Evolutionary conservation across 148 eudicot species (phyloP).

Genomic region (Pouteria glomerata): DNA sequence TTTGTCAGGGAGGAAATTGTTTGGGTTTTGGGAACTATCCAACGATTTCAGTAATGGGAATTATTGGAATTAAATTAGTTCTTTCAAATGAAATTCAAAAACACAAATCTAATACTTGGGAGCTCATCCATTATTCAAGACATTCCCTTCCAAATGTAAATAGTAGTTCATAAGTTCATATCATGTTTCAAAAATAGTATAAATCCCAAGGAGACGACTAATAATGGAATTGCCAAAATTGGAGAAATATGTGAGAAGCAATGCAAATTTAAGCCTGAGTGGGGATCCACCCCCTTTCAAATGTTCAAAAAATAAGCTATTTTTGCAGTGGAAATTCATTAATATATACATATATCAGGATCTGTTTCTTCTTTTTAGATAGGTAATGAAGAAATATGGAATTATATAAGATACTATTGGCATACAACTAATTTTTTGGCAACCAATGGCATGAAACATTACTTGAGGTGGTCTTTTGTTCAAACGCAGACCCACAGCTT

Average conservation of each 20-base stretch:
- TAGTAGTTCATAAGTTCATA: neutral
- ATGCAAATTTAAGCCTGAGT: neutral
- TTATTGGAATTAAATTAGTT: neutral
- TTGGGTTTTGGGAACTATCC: neutral
- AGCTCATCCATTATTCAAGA: neutral
- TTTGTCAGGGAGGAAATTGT: neutral
- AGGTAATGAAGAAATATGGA: neutral
- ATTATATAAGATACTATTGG: neutral
- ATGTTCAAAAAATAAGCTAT: neutral
- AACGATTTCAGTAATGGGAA: neutral
- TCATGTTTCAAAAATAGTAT: neutral
- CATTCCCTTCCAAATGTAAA: neutral
- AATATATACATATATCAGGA: neutral
- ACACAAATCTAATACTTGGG: too few species aligned
- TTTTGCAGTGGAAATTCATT: neutral
- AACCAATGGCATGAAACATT: conserved; percentile 13
- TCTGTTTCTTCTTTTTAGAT: neutral
- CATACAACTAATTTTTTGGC: neutral
- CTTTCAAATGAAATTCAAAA: neutral
- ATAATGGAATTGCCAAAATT: neutral
- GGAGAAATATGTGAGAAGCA: neutral
- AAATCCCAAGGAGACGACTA: neutral
- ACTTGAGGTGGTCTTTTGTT: conserved; percentile 98
- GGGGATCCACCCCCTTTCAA: neutral
- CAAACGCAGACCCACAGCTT: conserved; percentile 96